Evolutionary conservation across 2,329 filamentous ascomycete genomes (phyloP).

Genomic region (Claviceps sp.): DNA sequence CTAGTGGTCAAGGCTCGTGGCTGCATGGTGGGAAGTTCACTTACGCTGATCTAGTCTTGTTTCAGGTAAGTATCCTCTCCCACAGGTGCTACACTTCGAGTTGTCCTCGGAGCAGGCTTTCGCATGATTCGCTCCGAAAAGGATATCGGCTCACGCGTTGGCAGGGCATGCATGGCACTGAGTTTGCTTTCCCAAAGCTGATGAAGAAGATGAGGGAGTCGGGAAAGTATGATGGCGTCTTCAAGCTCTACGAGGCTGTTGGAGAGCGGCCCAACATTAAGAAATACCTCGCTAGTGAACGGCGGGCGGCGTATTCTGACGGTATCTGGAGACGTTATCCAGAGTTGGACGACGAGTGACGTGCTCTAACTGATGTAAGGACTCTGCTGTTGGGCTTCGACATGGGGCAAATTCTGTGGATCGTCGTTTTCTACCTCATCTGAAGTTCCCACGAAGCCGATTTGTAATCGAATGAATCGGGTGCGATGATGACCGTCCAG

Average conservation of each 20-base stretch:
- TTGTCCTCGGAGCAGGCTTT: too few species aligned
- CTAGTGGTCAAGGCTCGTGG: slow-evolving; percentile 45
- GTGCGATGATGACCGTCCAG: too few species aligned
- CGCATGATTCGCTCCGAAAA: not conserved
- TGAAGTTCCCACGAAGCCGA: too few species aligned
- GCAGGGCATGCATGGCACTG: slow-evolving; percentile 41
- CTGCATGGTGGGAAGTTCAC: slow-evolving; percentile 52
- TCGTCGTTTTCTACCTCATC: too few species aligned
- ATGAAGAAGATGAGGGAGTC: slow-evolving; percentile 38
- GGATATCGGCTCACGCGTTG: slow-evolving; percentile 1
- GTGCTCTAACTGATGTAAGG: not conserved
- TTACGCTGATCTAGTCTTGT: slow-evolving; percentile 61
- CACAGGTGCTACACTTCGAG: too few species aligned
- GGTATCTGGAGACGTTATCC: slow-evolving; percentile 63
- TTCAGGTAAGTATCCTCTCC: slow-evolving; percentile 39
- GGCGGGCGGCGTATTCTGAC: slow-evolving; percentile 44
- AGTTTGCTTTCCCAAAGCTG: slow-evolving; percentile 59
- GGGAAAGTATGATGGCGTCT: slow-evolving; percentile 46
- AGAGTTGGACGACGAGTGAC: slow-evolving; percentile 45
- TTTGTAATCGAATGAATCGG: too few species aligned
- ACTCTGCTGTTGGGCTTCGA: too few species aligned
- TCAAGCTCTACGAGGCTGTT: slow-evolving; percentile 50
- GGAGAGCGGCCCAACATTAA: slow-evolving; percentile 50
- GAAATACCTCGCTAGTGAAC: slow-evolving; percentile 53
- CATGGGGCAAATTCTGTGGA: too few species aligned